Evolutionary conservation across 2,329 filamentous ascomycete species (phyloP), one percentile per base, ranked within the genome.

Genomic region (Aspergillus piperis): DNA sequence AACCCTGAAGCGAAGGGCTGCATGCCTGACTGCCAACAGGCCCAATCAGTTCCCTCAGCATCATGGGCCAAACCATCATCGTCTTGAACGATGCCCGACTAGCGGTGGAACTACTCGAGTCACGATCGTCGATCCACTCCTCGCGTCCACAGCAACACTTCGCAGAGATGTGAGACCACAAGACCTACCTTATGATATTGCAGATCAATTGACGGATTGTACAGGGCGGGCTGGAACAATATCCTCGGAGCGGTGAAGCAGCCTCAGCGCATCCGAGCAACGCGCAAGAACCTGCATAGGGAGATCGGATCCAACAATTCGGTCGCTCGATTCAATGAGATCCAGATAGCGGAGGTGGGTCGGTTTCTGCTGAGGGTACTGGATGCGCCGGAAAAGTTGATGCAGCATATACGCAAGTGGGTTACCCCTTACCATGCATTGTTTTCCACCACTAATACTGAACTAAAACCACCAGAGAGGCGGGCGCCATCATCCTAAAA

Each of bases 251-350:
- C 76, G 11, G 65, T 68, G 8, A 68, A 66, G 17, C 75, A 78
- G 48, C 72, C 73, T 15, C 68, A 73, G 8, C 71, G 64, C 2
- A 74, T 77, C n/a, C 73, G 71, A 27, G 69, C 67, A 1, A 75
- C 80, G n/a, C 79, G 82, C 3, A 83, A 79, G 63, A 70, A 78
- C 15, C 71, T 80, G 25, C 70, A 73, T 39, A 72, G 75, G 17
- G 70, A 79, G 11, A 72, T 84, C 3, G 82, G 82, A 1, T 77
- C 80, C 1, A 80, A 78, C 36, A 61, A 67, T 0, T 63, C 73
- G 0, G 74, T 80, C 2, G 61, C 74, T 1, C 72, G 75, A 11
- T 82, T 80, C 58, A 65, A 79, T 27, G 36, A 61, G 0, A 19
- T 82, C 0, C 78, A 83, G 57, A 75, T 81, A 30, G 67, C 68